Base-by-base conservation (phyloP, 176 grass and related monocot genomes). In the Rhynchospora tenuis region DNA sequence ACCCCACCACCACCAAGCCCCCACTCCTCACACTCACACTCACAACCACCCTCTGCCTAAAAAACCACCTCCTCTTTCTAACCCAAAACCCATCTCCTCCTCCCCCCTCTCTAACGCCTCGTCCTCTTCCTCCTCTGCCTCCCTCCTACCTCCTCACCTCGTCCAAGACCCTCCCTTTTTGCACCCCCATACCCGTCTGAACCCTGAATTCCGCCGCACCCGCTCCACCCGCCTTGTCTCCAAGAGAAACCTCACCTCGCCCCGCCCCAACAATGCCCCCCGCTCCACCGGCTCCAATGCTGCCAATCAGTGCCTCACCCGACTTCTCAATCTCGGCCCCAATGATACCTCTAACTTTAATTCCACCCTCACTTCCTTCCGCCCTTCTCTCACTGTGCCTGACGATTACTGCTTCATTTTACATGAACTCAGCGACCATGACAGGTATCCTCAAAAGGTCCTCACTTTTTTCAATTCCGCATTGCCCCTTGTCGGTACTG, bases 351-450 rank as follows among this genome's bases (percentile, higher is more conserved):
- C 79, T 1, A 82, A 73, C 5, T 65, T 98, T 0, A 57, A 59
- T 4, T 71, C 58, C 28, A 65, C 82, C 0, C 58, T 98, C 7
- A 62, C 89, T 1, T 82, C 84, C 28, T 93, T 90, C 70, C 73
- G 76, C 8, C 62, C 61, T 13, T 85, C 92, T 23, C 89, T 98
- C 5, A 69, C 69, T 17, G 81, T 79, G 10, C 89, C 96, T 0
- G 91, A 95, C n/a, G 96, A 98, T 75, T 98, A 98, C 58, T 95
- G 91, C 80, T 90, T 90, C 56, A 82, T 93, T 16, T 82, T 95
- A 0, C 68, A 90, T 16, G 87, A 89, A 66, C 91, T 98, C 13
- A 88, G 88, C 0, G 83, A 95, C 57, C 86, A 88, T 45, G 84
- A 89, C 60, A 92, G 86, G 31, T 92, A 80, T 0, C 92, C 90